Conservation (phyloP, 257 asterid species). For the Apocynum venetum region DNA sequence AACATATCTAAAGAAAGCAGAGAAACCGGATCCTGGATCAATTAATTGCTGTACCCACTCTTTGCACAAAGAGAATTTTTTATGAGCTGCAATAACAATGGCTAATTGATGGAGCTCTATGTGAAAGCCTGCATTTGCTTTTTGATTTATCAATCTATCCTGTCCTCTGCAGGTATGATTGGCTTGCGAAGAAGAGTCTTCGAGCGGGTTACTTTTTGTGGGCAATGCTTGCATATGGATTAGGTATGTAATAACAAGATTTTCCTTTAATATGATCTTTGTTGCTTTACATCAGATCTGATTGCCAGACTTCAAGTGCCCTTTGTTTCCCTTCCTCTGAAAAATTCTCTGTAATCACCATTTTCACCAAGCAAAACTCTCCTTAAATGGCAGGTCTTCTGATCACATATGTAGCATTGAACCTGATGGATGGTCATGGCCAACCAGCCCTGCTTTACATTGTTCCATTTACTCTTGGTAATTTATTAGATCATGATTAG, state of each 20-base stretch:
- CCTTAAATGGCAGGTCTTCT: conserved; percentile 59
- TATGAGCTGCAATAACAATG: neutral
- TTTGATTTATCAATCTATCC: neutral
- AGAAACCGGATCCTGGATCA: neutral
- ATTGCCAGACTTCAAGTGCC: neutral
- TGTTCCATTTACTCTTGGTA: conserved; percentile 85
- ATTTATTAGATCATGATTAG: neutral
- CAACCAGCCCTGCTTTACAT: conserved; percentile 93
- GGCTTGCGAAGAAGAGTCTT: conserved; percentile 74
- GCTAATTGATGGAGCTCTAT: neutral
- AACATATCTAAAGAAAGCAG: neutral
- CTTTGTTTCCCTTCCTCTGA: neutral
- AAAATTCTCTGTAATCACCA: no score
- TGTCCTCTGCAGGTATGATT: conserved; percentile 62
- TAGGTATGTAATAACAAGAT: conserved; percentile 41
- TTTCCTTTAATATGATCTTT: neutral
- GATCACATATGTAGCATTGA: conserved; percentile 64
- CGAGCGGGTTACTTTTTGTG: conserved; percentile 83
- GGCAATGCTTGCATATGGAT: conserved; percentile 95
- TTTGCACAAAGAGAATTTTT: neutral
- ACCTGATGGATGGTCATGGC: conserved; percentile 96
- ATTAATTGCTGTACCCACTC: neutral
- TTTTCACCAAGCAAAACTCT: neutral
- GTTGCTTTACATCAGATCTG: neutral
- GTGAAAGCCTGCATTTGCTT: neutral